Base-by-base conservation (phyloP, 345 rosid genomes). In the Microcos paniculata region DNA sequence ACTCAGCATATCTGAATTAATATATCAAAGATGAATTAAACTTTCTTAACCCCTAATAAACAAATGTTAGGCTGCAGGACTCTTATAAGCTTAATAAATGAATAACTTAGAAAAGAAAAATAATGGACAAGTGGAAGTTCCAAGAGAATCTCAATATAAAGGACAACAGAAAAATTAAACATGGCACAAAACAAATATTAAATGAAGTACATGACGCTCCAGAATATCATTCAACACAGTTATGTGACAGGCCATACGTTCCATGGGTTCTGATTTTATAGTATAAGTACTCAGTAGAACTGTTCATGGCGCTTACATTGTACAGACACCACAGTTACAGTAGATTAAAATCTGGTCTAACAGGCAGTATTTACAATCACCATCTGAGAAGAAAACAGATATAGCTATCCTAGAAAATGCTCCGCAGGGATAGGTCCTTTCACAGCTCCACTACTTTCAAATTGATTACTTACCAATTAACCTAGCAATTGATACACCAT, bases 1-100 rank as follows among this genome's bases (percentile, higher is more conserved):
- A 68, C 66, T 93, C 99, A 43, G 82, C 79, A 83, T 82, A 91
- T 77, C 98, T 95, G 88, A 46, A 73, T 57, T 64, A 77, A 42
- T 18, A 40, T 71, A 76, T 57, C 45, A 51, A 70, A 51, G 62
- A 43, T n/a, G 30, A 40, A n/a, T 33, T 10, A 49, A 43, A 58
- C 43, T 55, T 49, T 35, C 57, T 40, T 65, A 49, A 30, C 23
- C 46, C 33, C 55, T 72, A 59, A 65, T 45, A 69, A 63, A 69
- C 19, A 31, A 61, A 55, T 73, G 51, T 78, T 59, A 78, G 3
- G 55, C 48, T 49, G 13, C 53, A 40, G 62, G 49, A 75, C 74
- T 30, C 75, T 59, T 30, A n/a, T n/a, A 56, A 55, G 14, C 48
- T 28, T 70, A 26, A 62, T 4, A 8, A 13, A 72, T 15, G 23